Evolutionary conservation across 1,284 basidiomycete genomes (phyloP), one percentile per base, ranked within the genome.

Genomic region (Heterobasidion annosum): DNA sequence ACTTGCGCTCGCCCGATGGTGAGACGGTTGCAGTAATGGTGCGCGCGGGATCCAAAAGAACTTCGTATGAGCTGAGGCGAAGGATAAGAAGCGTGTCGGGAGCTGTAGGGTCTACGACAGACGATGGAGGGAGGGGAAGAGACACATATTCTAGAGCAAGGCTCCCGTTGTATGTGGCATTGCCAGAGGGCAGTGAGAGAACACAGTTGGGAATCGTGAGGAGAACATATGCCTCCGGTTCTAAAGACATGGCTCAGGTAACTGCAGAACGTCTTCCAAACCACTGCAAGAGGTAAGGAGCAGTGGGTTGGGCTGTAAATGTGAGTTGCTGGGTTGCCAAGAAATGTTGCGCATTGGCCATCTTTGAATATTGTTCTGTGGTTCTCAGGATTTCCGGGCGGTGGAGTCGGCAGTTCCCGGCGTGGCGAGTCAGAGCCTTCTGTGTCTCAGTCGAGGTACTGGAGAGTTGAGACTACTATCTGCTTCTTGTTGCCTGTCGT

Each of bases 71-170:
- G 60, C 82, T 78, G 52, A 91, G 73, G 8, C 79, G 76, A 42
- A 85, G 65, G 19, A 84, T 75, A 55, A 88, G 78, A 61, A 80
- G 83, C 45, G 84, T 75, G 56, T 82, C 77, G 54, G 73, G 70
- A 49, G 76, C 69, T 8, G 58, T 56, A 56, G 46, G 47, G 10
- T 50, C 18, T 3, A 53, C n/a, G 15, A 12, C 13, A 25, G 46
- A n/a, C 12, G 46, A 12, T n/a, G 46, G 46, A 25, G 58, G 70
- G 57, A 70, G 61, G 33, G 72, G 63, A 53, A 81, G 64, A 15
- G 79, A 80, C 44, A 84, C 73, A 61, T 78, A 83, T 66, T 83
- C 74, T 52, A 85, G 70, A 34, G 68, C 68, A 51, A 85, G 74
- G 8, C 61, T 59, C 32, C 81, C 81, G 5, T 66, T 65, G 51